These are phyloP conservation scores for Cicer judaicum DNA, from an alignment of 306 rosid genomes.

Conservation along the genomic window DNA sequence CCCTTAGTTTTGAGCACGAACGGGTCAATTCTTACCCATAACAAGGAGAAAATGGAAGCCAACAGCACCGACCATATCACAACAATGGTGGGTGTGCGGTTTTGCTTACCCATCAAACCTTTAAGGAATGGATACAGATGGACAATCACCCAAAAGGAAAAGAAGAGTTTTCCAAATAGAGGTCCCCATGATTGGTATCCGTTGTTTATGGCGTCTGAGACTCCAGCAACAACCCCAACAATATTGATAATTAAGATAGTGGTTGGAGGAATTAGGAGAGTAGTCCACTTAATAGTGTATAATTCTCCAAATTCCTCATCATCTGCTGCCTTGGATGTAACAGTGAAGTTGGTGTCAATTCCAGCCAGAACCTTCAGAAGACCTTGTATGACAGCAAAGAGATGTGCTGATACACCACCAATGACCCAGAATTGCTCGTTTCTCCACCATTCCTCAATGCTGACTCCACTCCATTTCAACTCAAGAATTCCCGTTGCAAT, in stretches of 20 bases:
- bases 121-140: conserved; percentile 98
- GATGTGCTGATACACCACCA: conserved; percentile 92
- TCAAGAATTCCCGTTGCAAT: conserved; percentile 89
- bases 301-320: conserved; percentile 90
- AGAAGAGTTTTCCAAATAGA: conserved; percentile 94
- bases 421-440: conserved; percentile 99
- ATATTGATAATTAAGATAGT: conserved; percentile 85
- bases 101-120: conserved; percentile 95
- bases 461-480: conserved; percentile 97
- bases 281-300: conserved; percentile 88
- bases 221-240: conserved; percentile 95
- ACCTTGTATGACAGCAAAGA: conserved; percentile 92
- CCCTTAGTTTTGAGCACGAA: conserved; percentile 89
- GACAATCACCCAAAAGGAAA: conserved; percentile 93
- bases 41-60: conserved; percentile 95
- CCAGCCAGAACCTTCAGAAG: conserved; percentile 92
- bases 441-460: conserved; percentile 99
- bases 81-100: conserved; percentile 95
- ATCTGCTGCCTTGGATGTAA: conserved; percentile 88
- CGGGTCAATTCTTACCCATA: conserved; percentile 97
- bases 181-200: conserved; percentile 99
- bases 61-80: conserved; percentile 92
- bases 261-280: conserved; percentile 93
- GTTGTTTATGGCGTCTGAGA: conserved; percentile 94
- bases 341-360: conserved; percentile 88